Evolutionary conservation across 2,329 filamentous ascomycete species (phyloP).

Genomic region (Madurella fahalii): DNA sequence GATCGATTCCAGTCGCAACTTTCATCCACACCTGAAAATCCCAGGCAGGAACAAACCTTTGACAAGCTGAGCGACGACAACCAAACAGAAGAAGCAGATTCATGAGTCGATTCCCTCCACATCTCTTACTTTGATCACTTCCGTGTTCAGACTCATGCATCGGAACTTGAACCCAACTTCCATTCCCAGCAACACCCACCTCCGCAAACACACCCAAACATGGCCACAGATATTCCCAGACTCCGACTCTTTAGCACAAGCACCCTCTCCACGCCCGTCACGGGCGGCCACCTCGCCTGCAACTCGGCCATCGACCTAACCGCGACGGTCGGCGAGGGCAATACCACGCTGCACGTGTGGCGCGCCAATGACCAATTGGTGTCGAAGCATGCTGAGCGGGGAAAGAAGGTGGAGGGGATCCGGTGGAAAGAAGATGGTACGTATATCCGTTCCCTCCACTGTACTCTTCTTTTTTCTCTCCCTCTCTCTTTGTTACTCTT

Average conservation of each 20-base stretch:
- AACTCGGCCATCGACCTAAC: constrained; percentile 83
- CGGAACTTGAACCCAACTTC: background rate
- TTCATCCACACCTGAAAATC: too few relatives aligned
- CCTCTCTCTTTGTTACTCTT: background rate
- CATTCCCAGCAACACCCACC: background rate
- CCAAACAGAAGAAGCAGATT: too few relatives aligned
- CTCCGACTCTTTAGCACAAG: constrained; percentile 54
- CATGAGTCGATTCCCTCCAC: too few relatives aligned
- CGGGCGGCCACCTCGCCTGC: constrained; percentile 60
- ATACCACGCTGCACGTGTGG: constrained; percentile 65
- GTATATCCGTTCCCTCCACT: constrained; percentile 18
- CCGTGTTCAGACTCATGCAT: too few relatives aligned
- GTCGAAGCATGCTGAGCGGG: constrained; percentile 34
- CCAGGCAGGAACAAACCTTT: too few relatives aligned
- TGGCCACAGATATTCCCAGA: constrained; percentile 24
- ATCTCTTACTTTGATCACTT: too few relatives aligned
- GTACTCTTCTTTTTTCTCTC: background rate
- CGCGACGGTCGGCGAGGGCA: constrained; percentile 65
- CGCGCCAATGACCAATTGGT: constrained; percentile 67
- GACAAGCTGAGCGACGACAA: too few relatives aligned
- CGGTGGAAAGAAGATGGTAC: constrained; percentile 67
- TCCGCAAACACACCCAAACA: background rate
- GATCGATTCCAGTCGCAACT: too few relatives aligned
- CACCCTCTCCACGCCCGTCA: constrained; percentile 51
- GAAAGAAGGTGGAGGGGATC: constrained; percentile 45